A percentile compares a stretch with the other conserved stretches of the same genome.
Evolutionary conservation across 2,329 filamentous ascomycete genomes (phyloP).

Genomic region (Clonostachys rosea): DNA sequence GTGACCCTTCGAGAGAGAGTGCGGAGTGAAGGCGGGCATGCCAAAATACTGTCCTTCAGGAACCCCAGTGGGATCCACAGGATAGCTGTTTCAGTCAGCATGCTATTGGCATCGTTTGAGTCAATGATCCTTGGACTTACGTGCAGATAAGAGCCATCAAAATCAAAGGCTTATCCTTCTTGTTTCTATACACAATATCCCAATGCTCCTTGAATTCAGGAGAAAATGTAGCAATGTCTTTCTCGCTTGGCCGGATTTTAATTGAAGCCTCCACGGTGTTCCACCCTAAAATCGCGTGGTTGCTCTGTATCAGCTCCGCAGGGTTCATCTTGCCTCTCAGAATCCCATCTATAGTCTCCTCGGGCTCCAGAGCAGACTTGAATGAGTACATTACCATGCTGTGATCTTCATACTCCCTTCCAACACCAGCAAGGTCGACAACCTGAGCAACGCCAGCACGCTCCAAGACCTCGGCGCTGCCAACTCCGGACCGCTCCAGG

Average conservation of each 20-base stretch:
- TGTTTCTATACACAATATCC: constrained; percentile 45
- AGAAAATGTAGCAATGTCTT: constrained; percentile 46
- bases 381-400: constrained; percentile 50
- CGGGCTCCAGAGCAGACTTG: constrained; percentile 16
- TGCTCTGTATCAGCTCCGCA: constrained; percentile 22
- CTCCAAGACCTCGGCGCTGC: constrained; percentile 28
- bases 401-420: constrained; percentile 50
- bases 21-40: constrained; percentile 46
- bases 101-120: too few species aligned
- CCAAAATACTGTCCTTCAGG: constrained; percentile 42
- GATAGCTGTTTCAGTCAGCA: constrained; percentile 17
- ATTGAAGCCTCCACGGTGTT: constrained; percentile 50
- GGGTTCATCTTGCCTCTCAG: constrained; percentile 31
- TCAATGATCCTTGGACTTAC: constrained; percentile 14
- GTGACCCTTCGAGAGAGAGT: constrained; percentile 56
- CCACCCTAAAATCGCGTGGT: constrained; percentile 46
- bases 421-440: constrained; percentile 45
- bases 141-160: constrained; percentile 33
- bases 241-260: constrained; percentile 50
- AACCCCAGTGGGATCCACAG: constrained; percentile 31
- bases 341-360: constrained; percentile 43
- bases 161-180: constrained; percentile 38
- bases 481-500: constrained; percentile 31
- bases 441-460: constrained; percentile 39
- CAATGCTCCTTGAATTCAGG: constrained; percentile 47